phyloP scores from a whole-genome alignment of 345 rosid species.

The Eucalyptus erythrocorys region DNA sequence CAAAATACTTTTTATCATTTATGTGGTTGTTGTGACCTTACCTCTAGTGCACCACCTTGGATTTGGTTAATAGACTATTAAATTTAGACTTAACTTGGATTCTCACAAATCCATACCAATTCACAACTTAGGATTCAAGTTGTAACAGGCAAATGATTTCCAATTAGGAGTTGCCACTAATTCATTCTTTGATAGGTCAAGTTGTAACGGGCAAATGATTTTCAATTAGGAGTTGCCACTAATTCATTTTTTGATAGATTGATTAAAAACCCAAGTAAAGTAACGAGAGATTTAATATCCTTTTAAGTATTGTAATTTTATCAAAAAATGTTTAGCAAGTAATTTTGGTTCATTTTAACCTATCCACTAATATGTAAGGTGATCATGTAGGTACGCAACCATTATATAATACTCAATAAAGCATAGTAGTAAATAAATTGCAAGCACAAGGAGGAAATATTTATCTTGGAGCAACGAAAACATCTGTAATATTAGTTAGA shows the following conservation, averaged over 20 bases:
- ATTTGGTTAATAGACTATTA: too few relatives aligned
- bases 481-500: too few relatives aligned
- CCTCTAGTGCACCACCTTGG: neutral
- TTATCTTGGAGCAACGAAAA: rapidly evolving
- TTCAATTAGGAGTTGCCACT: too few relatives aligned
- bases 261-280: too few relatives aligned
- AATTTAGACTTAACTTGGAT: neutral
- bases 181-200: too few relatives aligned
- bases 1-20: neutral
- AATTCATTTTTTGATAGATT: too few relatives aligned
- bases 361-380: too few relatives aligned
- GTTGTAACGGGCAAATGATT: too few relatives aligned
- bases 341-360: too few relatives aligned
- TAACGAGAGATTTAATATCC: neutral
- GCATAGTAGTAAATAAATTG: neutral
- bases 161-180: too few relatives aligned
- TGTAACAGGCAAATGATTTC: too few relatives aligned
- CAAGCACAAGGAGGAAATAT: neutral
- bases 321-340: neutral
- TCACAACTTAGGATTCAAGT: rapidly evolving
- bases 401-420: too few relatives aligned
- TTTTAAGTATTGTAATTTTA: rapidly evolving
- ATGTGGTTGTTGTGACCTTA: neutral
- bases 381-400: rapidly evolving
- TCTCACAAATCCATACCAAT: neutral